Evolutionary conservation across 768 basidiomycete species (phyloP).

Genomic region (Serendipita sp.): DNA sequence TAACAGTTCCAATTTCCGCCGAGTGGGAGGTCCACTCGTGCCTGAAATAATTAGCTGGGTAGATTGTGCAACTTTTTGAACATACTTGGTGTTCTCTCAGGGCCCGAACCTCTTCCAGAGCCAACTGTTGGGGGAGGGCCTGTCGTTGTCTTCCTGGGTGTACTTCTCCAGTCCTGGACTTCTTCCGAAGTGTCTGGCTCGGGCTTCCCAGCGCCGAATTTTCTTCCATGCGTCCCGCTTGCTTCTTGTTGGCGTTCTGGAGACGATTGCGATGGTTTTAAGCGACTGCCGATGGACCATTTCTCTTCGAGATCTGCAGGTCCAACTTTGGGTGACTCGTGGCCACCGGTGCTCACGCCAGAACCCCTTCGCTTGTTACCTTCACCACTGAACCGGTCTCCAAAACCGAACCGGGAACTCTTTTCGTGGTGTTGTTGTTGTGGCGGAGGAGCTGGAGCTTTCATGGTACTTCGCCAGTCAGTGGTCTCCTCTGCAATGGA

Average conservation of each 20-base stretch:
- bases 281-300: conserved; percentile 62
- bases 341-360: conserved; percentile 11
- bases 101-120: conserved; percentile 25
- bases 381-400: conserved; percentile 11
- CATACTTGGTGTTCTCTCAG: conserved; percentile 26
- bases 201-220: conserved; percentile 33
- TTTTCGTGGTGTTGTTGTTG: conserved; percentile 5
- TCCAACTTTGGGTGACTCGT: conserved; percentile 14
- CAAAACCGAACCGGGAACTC: conserved; percentile 8
- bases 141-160: not conserved
- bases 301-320: conserved; percentile 63
- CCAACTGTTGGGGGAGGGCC: conserved; percentile 13
- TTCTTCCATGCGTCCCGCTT: conserved; percentile 34
- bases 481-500: conserved; percentile 41
- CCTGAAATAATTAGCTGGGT: conserved; percentile 58
- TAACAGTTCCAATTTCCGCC: conserved; percentile 71
- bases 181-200: conserved; percentile 23
- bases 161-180: conserved; percentile 9
- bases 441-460: conserved; percentile 9
- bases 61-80: conserved; percentile 9
- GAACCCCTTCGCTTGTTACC: conserved; percentile 12
- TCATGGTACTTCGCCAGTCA: conserved; percentile 50
- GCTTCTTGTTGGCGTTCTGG: conserved; percentile 16
- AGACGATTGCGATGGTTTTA: conserved; percentile 37
- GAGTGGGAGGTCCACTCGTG: conserved; percentile 62